These are phyloP conservation scores for Helicosporidium sp. DNA, from an alignment of 139 green algal genomes.

Conservation along the genomic window DNA sequence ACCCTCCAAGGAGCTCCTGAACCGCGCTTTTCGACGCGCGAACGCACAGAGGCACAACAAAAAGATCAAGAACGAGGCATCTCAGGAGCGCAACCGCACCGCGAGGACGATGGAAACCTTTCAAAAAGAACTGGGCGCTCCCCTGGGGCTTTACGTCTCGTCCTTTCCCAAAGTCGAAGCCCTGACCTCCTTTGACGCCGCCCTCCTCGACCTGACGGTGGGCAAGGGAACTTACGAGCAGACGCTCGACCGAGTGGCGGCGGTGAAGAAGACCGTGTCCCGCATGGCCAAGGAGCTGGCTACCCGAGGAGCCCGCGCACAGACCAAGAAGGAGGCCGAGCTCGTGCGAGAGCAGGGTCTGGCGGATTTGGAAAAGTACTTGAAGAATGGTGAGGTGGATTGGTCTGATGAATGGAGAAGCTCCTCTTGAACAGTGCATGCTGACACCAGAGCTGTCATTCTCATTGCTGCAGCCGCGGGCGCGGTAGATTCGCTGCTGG, in stretches of 20 bases:
- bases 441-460: too few relatives aligned
- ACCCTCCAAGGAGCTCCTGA: constrained; percentile 36
- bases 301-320: too few relatives aligned
- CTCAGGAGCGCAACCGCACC: constrained; percentile 39
- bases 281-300: too few relatives aligned
- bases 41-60: constrained; percentile 16
- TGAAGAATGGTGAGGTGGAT: too few relatives aligned
- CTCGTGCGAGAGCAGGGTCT: neutral
- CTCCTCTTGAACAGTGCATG: too few relatives aligned
- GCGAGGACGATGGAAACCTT: constrained; percentile 47
- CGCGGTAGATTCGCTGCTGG: constrained; percentile 48
- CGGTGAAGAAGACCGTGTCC: too few relatives aligned
- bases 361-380: too few relatives aligned
- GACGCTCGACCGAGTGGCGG: constrained; percentile 33
- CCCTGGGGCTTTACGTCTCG: constrained; percentile 32
- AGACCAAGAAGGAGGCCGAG: neutral
- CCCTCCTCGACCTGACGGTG: constrained; percentile 78
- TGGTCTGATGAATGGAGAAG: too few relatives aligned
- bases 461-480: too few relatives aligned
- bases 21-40: constrained; percentile 37
- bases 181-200: constrained; percentile 77
- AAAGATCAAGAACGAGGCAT: constrained; percentile 49
- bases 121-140: constrained; percentile 40
- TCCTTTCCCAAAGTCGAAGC: constrained; percentile 36
- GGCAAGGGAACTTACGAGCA: constrained; percentile 31